Evolutionary conservation across 257 asterid species (phyloP).

Genomic region (Jasminum sambac): DNA sequence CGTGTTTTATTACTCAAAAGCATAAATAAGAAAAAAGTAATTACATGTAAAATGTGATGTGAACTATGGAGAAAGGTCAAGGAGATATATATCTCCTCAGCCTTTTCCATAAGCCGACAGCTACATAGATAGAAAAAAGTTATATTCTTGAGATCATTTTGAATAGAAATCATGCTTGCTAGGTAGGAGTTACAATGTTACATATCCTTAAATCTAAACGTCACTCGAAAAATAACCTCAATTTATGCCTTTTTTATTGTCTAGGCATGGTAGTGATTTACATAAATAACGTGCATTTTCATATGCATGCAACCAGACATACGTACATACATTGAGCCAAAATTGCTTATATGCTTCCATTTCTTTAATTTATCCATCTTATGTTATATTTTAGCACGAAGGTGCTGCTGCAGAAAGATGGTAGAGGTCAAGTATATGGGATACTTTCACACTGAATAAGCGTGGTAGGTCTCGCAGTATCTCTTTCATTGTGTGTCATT

Average conservation of each 20-base stretch:
- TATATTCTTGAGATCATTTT: too few species aligned
- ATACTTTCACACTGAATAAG: conserved; percentile 18
- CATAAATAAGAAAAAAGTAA: neutral
- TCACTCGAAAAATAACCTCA: neutral
- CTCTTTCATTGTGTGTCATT: neutral
- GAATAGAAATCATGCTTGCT: neutral
- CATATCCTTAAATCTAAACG: neutral
- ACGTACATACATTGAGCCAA: neutral
- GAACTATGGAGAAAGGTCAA: neutral
- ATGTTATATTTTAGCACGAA: conserved; percentile 22
- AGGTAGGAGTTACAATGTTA: neutral
- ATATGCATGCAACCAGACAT: neutral
- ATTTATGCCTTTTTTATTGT: neutral
- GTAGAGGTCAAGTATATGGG: conserved; percentile 39
- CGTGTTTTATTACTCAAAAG: neutral
- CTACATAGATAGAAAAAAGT: neutral
- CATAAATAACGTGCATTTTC: neutral
- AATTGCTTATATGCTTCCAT: neutral
- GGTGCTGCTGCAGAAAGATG: conserved; percentile 22
- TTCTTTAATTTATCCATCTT: neutral
- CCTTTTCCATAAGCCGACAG: neutral
- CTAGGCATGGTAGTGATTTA: neutral
- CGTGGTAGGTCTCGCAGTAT: conserved; percentile 25
- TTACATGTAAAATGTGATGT: neutral
- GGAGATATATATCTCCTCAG: neutral